Evolutionary conservation across 192 early-diverging fungal genomes (phyloP), one percentile per base, ranked within the genome.

Genomic region (Phlyctochytrium planicorne): DNA sequence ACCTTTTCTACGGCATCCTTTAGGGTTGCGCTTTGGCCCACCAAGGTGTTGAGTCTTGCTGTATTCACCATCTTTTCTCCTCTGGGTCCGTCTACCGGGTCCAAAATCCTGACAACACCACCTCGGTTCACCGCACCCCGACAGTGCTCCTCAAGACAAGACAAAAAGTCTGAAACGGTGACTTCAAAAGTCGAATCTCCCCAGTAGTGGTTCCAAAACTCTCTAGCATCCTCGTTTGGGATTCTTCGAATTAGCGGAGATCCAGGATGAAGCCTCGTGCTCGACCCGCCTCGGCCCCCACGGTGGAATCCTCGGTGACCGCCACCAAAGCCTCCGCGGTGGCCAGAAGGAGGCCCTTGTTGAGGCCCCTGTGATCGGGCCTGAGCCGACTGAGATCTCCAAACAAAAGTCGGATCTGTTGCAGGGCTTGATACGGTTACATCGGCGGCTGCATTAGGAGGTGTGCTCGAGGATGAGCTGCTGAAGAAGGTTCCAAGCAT

Each of bases 201-300:
- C 55, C 55, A 57, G 55, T 57, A 57, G 55, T 57, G 55, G 20
- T 14, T 10, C 55, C 55, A 57, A 29, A 57, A 57, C 10, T 57
- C 20, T 14, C 55, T 14, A 12, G 55, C 55, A 29, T 57, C 55
- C 55, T 10, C 12, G 25, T 57, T 57, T 29, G 55, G 55, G 25
- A 57, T 57, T 27, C 55, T 12, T 25, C 55, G 55, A 24, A 25
- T 6, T 24, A 29, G 55, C 16, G 55, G 40, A 50, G 40, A n/a
- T 14, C n/a, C 12, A 50, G 40, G 40, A 50, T 10, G 40, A 50
- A 10, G 40, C n/a, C n/a, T n/a, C n/a, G n/a, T n/a, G n/a, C n/a
- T n/a, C n/a, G 12, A 10, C 40, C 40, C 40, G 40, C 40, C 40
- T 14, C 40, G 40, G 40, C 40, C 40, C 12, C 40, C 40, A n/a